Evolutionary conservation across 768 basidiomycete genomes (phyloP).

Genomic region (Agrocybe praecox): DNA sequence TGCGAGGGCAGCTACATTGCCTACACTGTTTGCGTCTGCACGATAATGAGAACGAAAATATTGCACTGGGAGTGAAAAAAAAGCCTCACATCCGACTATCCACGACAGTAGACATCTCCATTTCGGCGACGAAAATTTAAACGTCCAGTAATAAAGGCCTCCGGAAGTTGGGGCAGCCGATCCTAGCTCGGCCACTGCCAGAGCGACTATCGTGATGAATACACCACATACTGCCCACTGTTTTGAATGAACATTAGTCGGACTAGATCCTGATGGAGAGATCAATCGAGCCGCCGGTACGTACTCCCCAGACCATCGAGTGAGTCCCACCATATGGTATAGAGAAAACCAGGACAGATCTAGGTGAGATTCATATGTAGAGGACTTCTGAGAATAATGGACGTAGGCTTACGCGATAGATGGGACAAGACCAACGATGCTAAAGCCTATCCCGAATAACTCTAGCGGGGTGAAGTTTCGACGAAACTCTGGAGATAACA

Average conservation of each 20-base stretch:
- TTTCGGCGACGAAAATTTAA: constrained; percentile 39
- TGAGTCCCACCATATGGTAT: constrained; percentile 68
- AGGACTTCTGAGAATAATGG: too few species aligned
- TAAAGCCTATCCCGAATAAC: constrained; percentile 63
- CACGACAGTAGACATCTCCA: constrained; percentile 45
- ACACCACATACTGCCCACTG: constrained; percentile 63
- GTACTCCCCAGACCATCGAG: constrained; percentile 68
- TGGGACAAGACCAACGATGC: constrained; percentile 60
- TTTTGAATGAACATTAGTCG: neutral
- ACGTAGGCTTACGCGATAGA: constrained; percentile 57
- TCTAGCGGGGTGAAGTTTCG: constrained; percentile 46
- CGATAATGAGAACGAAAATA: too few species aligned
- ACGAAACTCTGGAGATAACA: constrained; percentile 37
- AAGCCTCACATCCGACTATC: constrained; percentile 46
- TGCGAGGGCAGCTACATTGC: constrained; percentile 45
- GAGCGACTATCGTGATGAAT: constrained; percentile 59
- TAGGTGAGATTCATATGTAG: constrained; percentile 3
- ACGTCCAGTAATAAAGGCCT: constrained; percentile 51
- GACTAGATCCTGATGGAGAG: too few species aligned
- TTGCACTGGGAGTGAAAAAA: too few species aligned
- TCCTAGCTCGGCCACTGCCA: constrained; percentile 65
- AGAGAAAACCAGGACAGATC: constrained; percentile 47
- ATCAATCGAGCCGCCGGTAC: constrained; percentile 14
- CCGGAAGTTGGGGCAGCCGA: constrained; percentile 68
- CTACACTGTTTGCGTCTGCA: constrained; percentile 44